A percentile compares a stretch with the other conserved stretches of the same genome.
Evolutionary conservation across 2,329 filamentous ascomycete genomes (phyloP).

Genomic region (Chaetothyriales sp.): DNA sequence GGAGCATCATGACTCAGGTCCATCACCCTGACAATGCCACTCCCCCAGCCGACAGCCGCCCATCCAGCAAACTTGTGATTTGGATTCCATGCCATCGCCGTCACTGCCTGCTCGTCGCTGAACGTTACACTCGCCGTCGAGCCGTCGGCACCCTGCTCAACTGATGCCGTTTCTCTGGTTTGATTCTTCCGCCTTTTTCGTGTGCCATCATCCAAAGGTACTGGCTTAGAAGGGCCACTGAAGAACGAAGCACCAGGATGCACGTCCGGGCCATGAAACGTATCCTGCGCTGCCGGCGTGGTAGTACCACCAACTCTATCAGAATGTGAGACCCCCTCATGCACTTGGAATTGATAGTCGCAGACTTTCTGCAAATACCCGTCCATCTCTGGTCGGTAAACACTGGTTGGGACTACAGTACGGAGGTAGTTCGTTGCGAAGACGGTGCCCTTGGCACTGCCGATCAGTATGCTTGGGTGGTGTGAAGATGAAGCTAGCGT

Average conservation of each 20-base stretch:
- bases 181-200: constrained; percentile 26
- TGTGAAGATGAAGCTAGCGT: constrained; percentile 20
- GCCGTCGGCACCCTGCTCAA: constrained; percentile 1
- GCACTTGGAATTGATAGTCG: constrained; percentile 40
- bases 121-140: constrained; percentile 34
- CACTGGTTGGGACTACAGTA: constrained; percentile 28
- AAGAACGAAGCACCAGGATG: constrained; percentile 6
- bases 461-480: constrained; percentile 42
- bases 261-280: constrained; percentile 11
- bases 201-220: background rate
- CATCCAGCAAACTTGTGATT: constrained; percentile 52
- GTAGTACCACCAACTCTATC: background rate
- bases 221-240: background rate
- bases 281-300: constrained; percentile 1
- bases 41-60: constrained; percentile 53
- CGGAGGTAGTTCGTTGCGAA: constrained; percentile 39
- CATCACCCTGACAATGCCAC: constrained; percentile 52
- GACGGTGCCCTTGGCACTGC: constrained; percentile 39
- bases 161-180: constrained; percentile 22
- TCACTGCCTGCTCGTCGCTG: constrained; percentile 50
- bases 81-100: constrained; percentile 54
- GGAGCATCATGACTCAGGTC: constrained; percentile 39
- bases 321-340: constrained; percentile 9
- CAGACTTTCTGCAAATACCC: constrained; percentile 46
- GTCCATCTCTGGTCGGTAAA: constrained; percentile 19